Evolutionary conservation across 805 yeast genomes (phyloP).

Genomic region (Candida multigemmis): DNA sequence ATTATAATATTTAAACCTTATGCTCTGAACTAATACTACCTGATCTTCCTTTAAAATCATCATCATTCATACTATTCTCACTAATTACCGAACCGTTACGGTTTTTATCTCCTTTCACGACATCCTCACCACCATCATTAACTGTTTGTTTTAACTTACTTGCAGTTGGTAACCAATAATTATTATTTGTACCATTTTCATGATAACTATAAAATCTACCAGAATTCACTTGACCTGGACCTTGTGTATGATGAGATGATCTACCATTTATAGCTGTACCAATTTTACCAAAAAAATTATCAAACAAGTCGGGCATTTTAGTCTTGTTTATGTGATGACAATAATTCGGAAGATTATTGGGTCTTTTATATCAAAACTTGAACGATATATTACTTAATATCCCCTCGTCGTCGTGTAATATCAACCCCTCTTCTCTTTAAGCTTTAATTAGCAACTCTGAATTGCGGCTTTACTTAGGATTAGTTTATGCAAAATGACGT

Average conservation of each 20-base stretch:
- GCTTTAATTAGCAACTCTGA: too few relatives aligned
- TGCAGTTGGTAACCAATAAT: slow-evolving; percentile 25
- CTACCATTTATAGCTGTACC: slow-evolving; percentile 23
- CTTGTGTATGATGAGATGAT: slow-evolving; percentile 19
- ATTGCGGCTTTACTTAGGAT: too few relatives aligned
- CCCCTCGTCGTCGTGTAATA: too few relatives aligned
- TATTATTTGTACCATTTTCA: slow-evolving; percentile 24
- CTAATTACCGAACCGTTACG: slow-evolving; percentile 9
- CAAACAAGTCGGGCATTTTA: slow-evolving; percentile 31
- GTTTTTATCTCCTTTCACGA: slow-evolving; percentile 2
- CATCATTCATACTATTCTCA: slow-evolving; percentile 4
- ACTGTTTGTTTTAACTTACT: slow-evolving; percentile 1
- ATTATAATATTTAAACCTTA: too few relatives aligned
- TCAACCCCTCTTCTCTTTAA: too few relatives aligned
- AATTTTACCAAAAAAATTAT: slow-evolving; percentile 25
- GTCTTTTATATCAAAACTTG: too few relatives aligned
- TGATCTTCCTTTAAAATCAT: slow-evolving; percentile 2
- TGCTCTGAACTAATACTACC: slow-evolving; percentile 3
- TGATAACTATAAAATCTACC: slow-evolving; percentile 30
- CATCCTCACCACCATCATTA: background rate
- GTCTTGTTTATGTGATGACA: too few relatives aligned
- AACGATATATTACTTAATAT: too few relatives aligned
- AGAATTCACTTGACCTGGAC: slow-evolving; percentile 24
- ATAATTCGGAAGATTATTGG: too few relatives aligned
- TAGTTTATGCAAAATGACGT: too few relatives aligned